Conservation (phyloP, 202 grass and related monocot genomes). For the Elaeis oleifera region DNA sequence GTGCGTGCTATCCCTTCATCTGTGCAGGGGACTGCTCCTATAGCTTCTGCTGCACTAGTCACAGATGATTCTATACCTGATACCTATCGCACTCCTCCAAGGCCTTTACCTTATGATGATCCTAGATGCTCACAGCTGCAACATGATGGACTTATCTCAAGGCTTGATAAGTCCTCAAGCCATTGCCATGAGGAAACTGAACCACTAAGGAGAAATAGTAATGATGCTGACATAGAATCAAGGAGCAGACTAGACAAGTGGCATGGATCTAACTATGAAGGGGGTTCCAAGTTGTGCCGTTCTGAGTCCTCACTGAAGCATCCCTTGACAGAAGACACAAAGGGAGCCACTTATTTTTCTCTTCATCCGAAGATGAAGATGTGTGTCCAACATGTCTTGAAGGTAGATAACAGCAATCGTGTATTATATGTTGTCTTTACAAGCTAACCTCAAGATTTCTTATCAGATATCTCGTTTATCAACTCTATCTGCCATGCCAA, state of each 20-base stretch:
- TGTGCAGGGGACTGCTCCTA: constrained; percentile 31
- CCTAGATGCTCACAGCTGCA: constrained; percentile 60
- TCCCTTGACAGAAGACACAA: constrained; percentile 39
- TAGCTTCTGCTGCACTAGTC: constrained; percentile 37
- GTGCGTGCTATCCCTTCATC: constrained; percentile 48
- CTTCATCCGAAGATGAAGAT: constrained; percentile 84
- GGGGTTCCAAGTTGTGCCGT: constrained; percentile 45
- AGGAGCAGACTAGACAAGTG: constrained; percentile 36
- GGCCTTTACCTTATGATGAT: constrained; percentile 90
- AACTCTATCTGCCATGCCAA: too few species aligned
- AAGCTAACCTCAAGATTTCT: not conserved
- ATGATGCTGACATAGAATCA: constrained; percentile 41
- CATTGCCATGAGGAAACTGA: constrained; percentile 65
- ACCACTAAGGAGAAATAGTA: constrained; percentile 50
- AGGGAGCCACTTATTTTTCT: constrained; percentile 50
- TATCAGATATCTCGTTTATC: too few species aligned
- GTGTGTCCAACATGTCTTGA: constrained; percentile 98
- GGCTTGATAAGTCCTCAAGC: constrained; percentile 39
- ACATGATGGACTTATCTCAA: constrained; percentile 42
- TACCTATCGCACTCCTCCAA: constrained; percentile 70
- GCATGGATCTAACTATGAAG: constrained; percentile 58
- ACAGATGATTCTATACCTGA: constrained; percentile 46
- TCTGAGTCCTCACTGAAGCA: constrained; percentile 50
- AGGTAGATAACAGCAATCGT: constrained; percentile 28
- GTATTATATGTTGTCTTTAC: not conserved